Evolutionary conservation across 768 basidiomycete genomes (phyloP), one percentile per base, ranked within the genome.

Genomic region (Ramaria sp.): DNA sequence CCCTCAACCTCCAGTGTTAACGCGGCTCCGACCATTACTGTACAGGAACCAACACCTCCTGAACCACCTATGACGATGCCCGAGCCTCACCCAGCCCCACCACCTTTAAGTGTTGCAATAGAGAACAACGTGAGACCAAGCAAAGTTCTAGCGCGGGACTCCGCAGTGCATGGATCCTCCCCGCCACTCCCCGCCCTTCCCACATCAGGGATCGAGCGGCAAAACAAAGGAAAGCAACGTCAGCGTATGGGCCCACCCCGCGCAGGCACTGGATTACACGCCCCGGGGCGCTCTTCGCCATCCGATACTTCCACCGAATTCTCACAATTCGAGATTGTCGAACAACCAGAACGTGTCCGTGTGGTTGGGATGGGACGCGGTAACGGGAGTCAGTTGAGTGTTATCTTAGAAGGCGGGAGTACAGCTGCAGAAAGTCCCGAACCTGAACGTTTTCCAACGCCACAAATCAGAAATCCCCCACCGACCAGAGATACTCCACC

Each of bases 371-470:
- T 34, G 32, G 32, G 32, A 34, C 32, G 32, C 32, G 10, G 15
- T 7, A 36, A 30, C 25, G 12, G 5, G 5, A 55, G 43, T 20
- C 15, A 44, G 34, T 38, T 55, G 15, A 55, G 53, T 24, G 28
- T 47, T 24, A 55, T 55, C 20, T 28, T 47, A 15, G 53, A 55
- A 20, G 53, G 52, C 8, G 52, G 53, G 8, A 55, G 53, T 30
- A 47, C 53, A 5, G 42, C 22, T 18, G 53, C 43, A 5, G 53
- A 37, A 20, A 55, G 53, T 48, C 53, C 53, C 27, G 51, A 39
- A 28, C 51, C 51, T 42, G 39, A 25, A 22, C 18, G 22, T 5
- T 15, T 32, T 37, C 48, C 34, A 20, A 13, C 45, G n/a, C 16
- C 25, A n/a, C 45, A 27, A 30, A 7, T 24, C 7, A 47, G 45